Conservation (phyloP, 345 rosid genomes). For the Draba incana region DNA sequence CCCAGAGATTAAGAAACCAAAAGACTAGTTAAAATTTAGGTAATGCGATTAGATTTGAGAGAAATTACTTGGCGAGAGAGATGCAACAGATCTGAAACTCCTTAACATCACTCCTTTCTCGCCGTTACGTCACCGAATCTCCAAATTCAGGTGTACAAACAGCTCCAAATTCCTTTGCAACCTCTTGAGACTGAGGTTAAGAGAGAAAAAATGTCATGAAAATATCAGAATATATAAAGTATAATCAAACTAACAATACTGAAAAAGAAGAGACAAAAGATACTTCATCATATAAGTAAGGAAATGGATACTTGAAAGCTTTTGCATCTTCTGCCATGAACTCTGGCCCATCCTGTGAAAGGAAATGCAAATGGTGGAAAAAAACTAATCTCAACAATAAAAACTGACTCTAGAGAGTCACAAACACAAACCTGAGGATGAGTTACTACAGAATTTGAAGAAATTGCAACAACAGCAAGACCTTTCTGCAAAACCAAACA, state of each 20-base stretch:
- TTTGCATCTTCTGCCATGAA: constrained; percentile 92
- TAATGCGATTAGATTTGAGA: not conserved
- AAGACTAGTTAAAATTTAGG: too few species aligned
- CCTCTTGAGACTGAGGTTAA: constrained; percentile 71
- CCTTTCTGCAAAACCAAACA: constrained; percentile 62
- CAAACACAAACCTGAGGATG: constrained; percentile 82
- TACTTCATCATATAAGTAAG: constrained; percentile 86
- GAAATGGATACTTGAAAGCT: constrained; percentile 69
- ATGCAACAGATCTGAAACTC: constrained; percentile 56
- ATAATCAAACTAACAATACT: not conserved
- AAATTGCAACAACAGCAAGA: constrained; percentile 89
- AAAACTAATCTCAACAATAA: too few species aligned
- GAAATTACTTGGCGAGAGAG: constrained; percentile 63
- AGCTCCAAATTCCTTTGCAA: constrained; percentile 76
- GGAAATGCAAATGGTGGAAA: constrained; percentile 16
- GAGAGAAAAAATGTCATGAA: not conserved
- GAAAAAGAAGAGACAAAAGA: constrained; percentile 11
- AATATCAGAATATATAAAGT: not conserved
- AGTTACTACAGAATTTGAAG: constrained; percentile 76
- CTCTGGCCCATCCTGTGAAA: constrained; percentile 87
- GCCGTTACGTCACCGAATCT: too few species aligned
- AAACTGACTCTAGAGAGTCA: constrained; percentile 21
- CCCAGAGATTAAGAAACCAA: too few species aligned
- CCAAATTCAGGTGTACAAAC: constrained; percentile 85
- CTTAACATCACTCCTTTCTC: constrained; percentile 20